Evolutionary conservation across 2,329 filamentous ascomycete genomes (phyloP), one percentile per base, ranked within the genome.

Genomic region (Penicillium sp.): DNA sequence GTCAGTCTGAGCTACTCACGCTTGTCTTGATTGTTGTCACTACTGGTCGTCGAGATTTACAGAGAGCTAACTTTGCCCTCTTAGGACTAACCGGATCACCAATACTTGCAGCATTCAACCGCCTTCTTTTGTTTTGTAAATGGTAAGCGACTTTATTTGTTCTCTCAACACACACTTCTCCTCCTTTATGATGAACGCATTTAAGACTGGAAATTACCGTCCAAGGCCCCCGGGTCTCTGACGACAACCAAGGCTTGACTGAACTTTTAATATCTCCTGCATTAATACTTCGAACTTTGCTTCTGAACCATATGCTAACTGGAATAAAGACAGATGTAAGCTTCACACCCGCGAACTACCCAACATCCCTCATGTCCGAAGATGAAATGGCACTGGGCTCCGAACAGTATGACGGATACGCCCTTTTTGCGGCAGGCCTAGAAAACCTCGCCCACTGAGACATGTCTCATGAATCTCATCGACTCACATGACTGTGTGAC

Each of bases 361-460:
- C 27, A 37, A 22, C 47, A 26, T 54, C 46, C 25, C 33, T 46
- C 52, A 33, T 47, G 58, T 69, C 69, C 71, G 59, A 73, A 70
- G 73, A 75, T 74, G 72, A 73, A 73, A 62, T 82, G 90, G 92
- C 92, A 96, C 92, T 96, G 92, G 92, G 92, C 92, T 93, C 92
- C 88, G 91, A 95, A 73, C 72, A 74, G 73, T 76, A 86, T 91
- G 91, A 92, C 81, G 89, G 92, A 86, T 85, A 89, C 85, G 90
- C 91, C 90, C 55, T 71, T 78, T 84, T 89, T 90, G 90, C 78
- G 91, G 90, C 91, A 96, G 91, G 92, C 92, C 90, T 96, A 95
- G 91, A 95, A 96, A 96, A 96, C 92, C 92, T 96, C 86, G 91
- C 90, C 92, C 89, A 93, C 92, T 96, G 92, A 96, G 79, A 71